Base-by-base conservation (phyloP, 441 rosid genomes). In the Pelargonium citronellum region DNA sequence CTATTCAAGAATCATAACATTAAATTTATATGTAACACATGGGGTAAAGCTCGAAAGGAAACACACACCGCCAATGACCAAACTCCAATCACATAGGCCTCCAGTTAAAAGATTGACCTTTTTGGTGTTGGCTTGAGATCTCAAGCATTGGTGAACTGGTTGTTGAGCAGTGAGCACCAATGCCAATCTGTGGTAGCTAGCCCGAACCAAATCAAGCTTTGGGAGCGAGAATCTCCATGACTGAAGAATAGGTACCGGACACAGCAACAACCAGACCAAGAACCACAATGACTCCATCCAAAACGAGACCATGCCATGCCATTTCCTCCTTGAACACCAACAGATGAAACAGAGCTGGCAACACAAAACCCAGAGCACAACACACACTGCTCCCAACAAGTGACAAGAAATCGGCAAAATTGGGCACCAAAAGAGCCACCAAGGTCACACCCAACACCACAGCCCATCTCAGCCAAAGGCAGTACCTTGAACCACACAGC, bases 311-410 rank as follows among this genome's bases (percentile, higher is more conserved):
- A 7, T 17, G 53, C 74, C 83, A 68, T 12, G 78, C 71, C 74
- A 86, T 17, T 69, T 86, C 89, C 7, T 77, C 67, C 82, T 78
- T 88, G 80, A 85, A 86, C 24, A 82, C 87, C 76, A 77, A 57
- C 72, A 82, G 75, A 73, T 88, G 92, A 63, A 86, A 86, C 53
- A 80, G 71, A 65, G 90, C 71, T 0, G 92, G 92, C 83, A 86
- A 69, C 71, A 88, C 87, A 49, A 86, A 84, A 2, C 90, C 92
- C 49, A 88, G 68, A 17, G 78, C 75, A 43, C 83, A 84, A 66
- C 90, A 88, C 27, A 86, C 84, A 37, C 90, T 86, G 75, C 90
- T 88, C 43, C 92, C 92, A 6, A 88, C 87, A 15, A 88, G 78
- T 1, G 90, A 86, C 67, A 86, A 68, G 77, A 88, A 88, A 68